Base-by-base conservation (phyloP, 2,329 filamentous ascomycete species). In the Aspergillus sojae region DNA sequence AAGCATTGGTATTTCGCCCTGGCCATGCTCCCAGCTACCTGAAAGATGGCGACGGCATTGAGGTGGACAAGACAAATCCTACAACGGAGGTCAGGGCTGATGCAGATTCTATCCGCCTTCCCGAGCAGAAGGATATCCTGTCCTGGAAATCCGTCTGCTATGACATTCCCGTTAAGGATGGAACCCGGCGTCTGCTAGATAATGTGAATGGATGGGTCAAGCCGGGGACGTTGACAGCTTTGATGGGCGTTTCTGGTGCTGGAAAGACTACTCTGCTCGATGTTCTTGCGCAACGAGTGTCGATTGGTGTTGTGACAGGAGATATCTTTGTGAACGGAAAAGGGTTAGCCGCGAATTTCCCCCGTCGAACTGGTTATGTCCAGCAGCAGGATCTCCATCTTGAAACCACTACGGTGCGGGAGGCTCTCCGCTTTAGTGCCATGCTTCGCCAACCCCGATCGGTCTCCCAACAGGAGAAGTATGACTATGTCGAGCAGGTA, bases 61-160 rank as follows among this genome's bases (percentile, higher is more conserved):
- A 52, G 26, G 34, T 26, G 23, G 19, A n/a, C 30, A 53, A 58
- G 23, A 34, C 28, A 11, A 57, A 30, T 28, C 43, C 36, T 28
- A 43, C 43, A 39, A 21, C 50, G 7, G 66, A 66, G 21, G 68
- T 71, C 28, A 85, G 88, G 60, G 83, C 85, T 68, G 81, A 81
- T 2, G 23, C 45, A 23, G 30, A 58, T 65, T 71, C 36, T 85
- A 61, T 88, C 59, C 83, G 85, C 68, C 82, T 82, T 65, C 55
- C 58, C 7, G 21, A 48, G 65, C 88, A 91, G 73, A 91, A 85
- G 2, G 90, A 90, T 19, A 86, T 93, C 61, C 94, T 95, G 80
- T 89, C 91, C 71, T 96, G 92, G 92, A 85, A 88, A 66, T 84
- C 93, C 68, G 88, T 96, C 0, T 92, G 88, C 77, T 96, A 91